Evolutionary conservation across 2,329 filamentous ascomycete genomes (phyloP).

Genomic region (Myriangium duriaei): DNA sequence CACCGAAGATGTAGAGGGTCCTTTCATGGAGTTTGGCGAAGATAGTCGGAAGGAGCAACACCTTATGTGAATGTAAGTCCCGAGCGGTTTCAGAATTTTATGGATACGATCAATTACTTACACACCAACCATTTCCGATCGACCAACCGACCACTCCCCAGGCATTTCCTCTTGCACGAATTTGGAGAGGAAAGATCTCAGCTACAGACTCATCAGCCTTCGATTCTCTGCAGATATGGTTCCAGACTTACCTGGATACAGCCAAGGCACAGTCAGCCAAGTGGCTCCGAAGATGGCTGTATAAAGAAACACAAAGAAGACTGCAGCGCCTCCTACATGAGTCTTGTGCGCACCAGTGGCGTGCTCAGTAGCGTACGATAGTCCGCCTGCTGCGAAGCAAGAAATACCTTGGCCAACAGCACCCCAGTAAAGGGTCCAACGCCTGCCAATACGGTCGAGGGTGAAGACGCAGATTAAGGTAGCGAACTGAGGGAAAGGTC

Average conservation of each 20-base stretch:
- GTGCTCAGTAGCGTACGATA: constrained; percentile 19
- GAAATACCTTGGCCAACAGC: constrained; percentile 22
- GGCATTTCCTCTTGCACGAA: constrained; percentile 62
- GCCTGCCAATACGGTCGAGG: constrained; percentile 23
- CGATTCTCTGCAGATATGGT: constrained; percentile 21
- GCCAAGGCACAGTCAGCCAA: constrained; percentile 44
- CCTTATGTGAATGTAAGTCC: constrained; percentile 17
- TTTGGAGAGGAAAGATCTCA: constrained; percentile 60
- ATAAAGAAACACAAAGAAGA: constrained; percentile 59
- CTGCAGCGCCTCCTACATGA: constrained; percentile 43
- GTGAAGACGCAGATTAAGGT: constrained; percentile 26
- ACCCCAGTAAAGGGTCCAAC: constrained; percentile 25
- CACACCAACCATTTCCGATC: constrained; percentile 55
- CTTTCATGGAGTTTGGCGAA: constrained; percentile 54
- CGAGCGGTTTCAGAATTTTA: background rate
- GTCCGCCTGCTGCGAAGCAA: constrained; percentile 23
- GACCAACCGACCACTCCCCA: constrained; percentile 67
- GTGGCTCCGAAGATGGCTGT: constrained; percentile 53
- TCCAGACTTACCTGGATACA: constrained; percentile 22
- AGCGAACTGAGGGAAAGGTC: too few relatives aligned
- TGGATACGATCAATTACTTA: constrained; percentile 6
- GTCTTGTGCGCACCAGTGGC: constrained; percentile 17
- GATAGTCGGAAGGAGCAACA: constrained; percentile 36
- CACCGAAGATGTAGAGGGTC: constrained; percentile 62
- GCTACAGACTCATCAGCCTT: constrained; percentile 45